phyloP scores from a whole-genome alignment of 352 stramenopile species.

The Phytophthora pinifolia region DNA sequence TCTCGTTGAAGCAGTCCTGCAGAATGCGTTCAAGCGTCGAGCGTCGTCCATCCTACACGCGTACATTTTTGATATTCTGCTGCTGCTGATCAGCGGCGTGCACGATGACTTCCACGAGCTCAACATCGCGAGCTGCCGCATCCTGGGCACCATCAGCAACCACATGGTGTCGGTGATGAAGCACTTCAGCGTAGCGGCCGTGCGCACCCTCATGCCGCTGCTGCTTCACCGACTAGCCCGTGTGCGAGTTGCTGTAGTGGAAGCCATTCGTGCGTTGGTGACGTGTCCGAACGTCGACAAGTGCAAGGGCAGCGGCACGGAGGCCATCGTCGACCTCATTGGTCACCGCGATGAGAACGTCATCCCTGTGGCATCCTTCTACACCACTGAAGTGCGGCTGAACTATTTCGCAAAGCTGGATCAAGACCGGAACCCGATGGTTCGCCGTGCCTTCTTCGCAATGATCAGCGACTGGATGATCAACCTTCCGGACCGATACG shows the following conservation, averaged over 20 bases:
- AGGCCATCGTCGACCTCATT: constrained; percentile 94
- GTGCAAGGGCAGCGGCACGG: constrained; percentile 92
- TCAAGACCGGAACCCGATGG: constrained; percentile 78
- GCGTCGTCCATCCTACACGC: constrained; percentile 78
- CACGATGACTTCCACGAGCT: constrained; percentile 89
- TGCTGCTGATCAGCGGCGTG: constrained; percentile 68
- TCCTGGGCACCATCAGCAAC: constrained; percentile 48
- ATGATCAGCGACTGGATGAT: constrained; percentile 91
- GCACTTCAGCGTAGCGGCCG: constrained; percentile 91
- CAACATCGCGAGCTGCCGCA: constrained; percentile 69
- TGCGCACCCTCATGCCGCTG: constrained; percentile 73
- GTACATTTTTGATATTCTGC: constrained; percentile 78
- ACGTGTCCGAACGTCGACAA: constrained; percentile 89
- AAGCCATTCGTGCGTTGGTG: constrained; percentile 83
- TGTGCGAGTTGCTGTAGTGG: constrained; percentile 86
- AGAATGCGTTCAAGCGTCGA: constrained; percentile 48
- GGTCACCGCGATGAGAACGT: constrained; percentile 96
- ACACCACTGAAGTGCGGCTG: constrained; percentile 85
- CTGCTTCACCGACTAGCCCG: constrained; percentile 90
- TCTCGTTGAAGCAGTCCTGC: constrained; percentile 51
- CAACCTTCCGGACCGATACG: constrained; percentile 91
- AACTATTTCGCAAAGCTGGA: constrained; percentile 94
- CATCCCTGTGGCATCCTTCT: constrained; percentile 93
- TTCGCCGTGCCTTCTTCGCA: constrained; percentile 84
- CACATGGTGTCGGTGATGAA: constrained; percentile 92